These are phyloP conservation scores for Malbranchea cinnamomea DNA, from an alignment of 2,329 filamentous ascomycete genomes.

Conservation along the genomic window DNA sequence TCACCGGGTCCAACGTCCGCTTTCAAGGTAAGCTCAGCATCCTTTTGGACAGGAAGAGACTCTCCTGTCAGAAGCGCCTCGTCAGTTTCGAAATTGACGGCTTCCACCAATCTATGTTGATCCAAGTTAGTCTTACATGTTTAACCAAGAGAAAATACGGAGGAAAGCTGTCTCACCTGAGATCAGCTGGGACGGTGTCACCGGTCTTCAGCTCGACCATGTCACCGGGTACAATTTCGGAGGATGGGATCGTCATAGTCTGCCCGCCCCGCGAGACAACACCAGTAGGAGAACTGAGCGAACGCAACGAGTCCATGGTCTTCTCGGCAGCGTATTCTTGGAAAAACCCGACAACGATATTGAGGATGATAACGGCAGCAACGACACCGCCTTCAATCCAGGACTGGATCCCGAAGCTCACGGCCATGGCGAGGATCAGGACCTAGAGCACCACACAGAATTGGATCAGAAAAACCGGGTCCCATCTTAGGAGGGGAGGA, in stretches of 20 bases:
- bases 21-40: slow-evolving; percentile 34
- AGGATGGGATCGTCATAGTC: slow-evolving; percentile 35
- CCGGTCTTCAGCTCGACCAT: slow-evolving; percentile 38
- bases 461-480: slow-evolving; percentile 14
- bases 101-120: slow-evolving; percentile 33
- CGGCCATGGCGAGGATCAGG: slow-evolving; percentile 42
- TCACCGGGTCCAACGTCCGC: slow-evolving; percentile 43
- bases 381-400: slow-evolving; percentile 48
- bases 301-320: slow-evolving; percentile 39
- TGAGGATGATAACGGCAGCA: slow-evolving; percentile 41
- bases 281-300: slow-evolving; percentile 36
- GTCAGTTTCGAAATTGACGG: slow-evolving; percentile 44
- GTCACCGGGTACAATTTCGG: slow-evolving; percentile 44
- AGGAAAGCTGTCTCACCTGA: slow-evolving; percentile 13
- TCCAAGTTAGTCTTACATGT: neutral
- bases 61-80: slow-evolving; percentile 50
- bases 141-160: neutral
- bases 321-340: slow-evolving; percentile 40
- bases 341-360: slow-evolving; percentile 43
- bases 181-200: slow-evolving; percentile 35
- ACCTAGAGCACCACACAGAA: slow-evolving; percentile 18
- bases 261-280: slow-evolving; percentile 36
- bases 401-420: slow-evolving; percentile 42
- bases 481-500: slow-evolving; percentile 4
- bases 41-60: slow-evolving; percentile 44